phyloP scores from a whole-genome alignment of 306 rosid species.

The Delonix regia region DNA sequence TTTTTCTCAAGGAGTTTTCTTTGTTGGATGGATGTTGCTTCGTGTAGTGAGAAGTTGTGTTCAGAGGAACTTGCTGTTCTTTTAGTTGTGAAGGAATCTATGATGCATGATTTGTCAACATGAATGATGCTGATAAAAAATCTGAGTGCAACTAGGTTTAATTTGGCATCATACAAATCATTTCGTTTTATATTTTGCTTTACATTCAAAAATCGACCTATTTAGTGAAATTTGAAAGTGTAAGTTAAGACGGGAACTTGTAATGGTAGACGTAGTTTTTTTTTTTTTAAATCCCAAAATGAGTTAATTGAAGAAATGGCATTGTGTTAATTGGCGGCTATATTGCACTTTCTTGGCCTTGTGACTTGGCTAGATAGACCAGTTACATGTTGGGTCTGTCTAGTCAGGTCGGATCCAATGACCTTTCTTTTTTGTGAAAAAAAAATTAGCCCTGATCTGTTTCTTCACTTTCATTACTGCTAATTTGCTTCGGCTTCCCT shows the following conservation, averaged over 20 bases:
- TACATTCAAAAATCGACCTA: background rate
- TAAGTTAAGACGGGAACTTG: background rate
- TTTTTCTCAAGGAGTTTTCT: slow-evolving; percentile 22
- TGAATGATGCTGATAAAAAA: background rate
- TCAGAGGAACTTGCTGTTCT: slow-evolving; percentile 33
- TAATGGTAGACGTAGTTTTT: background rate
- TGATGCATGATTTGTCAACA: slow-evolving; percentile 16
- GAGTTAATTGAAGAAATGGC: background rate
- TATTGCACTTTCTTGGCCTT: no score
- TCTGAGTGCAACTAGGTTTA: slow-evolving; percentile 1
- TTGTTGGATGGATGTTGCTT: slow-evolving; percentile 33
- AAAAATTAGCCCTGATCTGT: no score
- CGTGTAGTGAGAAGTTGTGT: slow-evolving; percentile 43
- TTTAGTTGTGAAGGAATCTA: slow-evolving; percentile 28
- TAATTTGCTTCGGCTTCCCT: no score
- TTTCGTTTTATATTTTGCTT: background rate
- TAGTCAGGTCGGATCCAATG: no score
- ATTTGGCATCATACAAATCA: background rate
- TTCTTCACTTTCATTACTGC: no score
- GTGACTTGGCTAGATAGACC: no score
- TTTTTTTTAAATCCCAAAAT: background rate
- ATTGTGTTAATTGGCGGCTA: no score
- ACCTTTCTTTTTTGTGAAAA: no score
- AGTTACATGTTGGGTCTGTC: no score
- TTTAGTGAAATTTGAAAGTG: background rate